Evolutionary conservation across 2,329 filamentous ascomycete genomes (phyloP).

Genomic region (Diaporthe sp.): DNA sequence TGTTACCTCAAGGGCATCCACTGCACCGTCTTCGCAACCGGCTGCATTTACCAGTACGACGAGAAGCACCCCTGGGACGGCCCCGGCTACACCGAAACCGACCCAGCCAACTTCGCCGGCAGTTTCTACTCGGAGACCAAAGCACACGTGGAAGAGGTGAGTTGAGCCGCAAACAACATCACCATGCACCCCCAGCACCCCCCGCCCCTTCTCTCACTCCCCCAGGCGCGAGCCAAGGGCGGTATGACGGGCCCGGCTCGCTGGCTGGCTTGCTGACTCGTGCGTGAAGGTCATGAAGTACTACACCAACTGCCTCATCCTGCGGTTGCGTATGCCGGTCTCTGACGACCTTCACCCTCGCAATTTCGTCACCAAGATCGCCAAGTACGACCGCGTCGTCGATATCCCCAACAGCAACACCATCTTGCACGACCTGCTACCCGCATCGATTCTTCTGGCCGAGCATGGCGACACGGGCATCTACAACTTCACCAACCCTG

Average conservation of each 20-base stretch:
- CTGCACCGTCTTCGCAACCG: slow-evolving; percentile 76
- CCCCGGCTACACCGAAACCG: slow-evolving; percentile 71
- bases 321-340: slow-evolving; percentile 78
- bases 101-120: slow-evolving; percentile 74
- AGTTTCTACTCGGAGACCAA: slow-evolving; percentile 80
- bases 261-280: slow-evolving; percentile 25
- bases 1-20: slow-evolving; percentile 72
- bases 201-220: no score
- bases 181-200: not conserved
- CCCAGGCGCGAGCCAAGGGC: not conserved
- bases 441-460: slow-evolving; percentile 70
- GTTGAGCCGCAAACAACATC: slow-evolving; percentile 41
- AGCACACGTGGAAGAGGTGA: slow-evolving; percentile 73
- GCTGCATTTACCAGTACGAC: slow-evolving; percentile 77
- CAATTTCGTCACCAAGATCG: slow-evolving; percentile 79
- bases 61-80: slow-evolving; percentile 72
- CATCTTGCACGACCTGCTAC: slow-evolving; percentile 74
- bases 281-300: slow-evolving; percentile 68
- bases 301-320: slow-evolving; percentile 73
- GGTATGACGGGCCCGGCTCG: not conserved
- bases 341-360: slow-evolving; percentile 76
- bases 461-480: slow-evolving; percentile 73
- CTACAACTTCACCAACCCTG: slow-evolving; percentile 80
- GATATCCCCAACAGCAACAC: slow-evolving; percentile 79
- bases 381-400: slow-evolving; percentile 74